phyloP scores from a whole-genome alignment of 352 stramenopile species.

The Globisporangium iwayamae region DNA sequence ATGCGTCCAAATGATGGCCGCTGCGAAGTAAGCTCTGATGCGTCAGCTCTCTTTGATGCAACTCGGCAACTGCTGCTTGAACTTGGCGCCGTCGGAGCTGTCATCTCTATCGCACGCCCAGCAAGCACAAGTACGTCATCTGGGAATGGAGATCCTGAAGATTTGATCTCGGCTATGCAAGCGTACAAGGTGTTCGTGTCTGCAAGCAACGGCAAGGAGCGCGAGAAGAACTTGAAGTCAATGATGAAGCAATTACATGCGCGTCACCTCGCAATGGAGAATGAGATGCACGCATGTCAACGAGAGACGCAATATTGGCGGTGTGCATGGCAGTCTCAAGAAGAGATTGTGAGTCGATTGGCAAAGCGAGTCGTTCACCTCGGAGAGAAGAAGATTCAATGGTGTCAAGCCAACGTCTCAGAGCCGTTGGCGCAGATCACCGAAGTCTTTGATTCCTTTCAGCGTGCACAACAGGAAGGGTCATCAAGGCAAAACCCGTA shows the following conservation, averaged over 20 bases:
- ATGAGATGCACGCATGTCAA: conserved; percentile 17
- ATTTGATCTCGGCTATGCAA: conserved; percentile 20
- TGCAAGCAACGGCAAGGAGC: conserved; percentile 22
- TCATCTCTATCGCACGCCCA: conserved; percentile 18
- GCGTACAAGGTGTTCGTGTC: conserved; percentile 26
- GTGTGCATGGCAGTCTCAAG: conserved; percentile 31
- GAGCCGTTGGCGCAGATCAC: conserved; percentile 23
- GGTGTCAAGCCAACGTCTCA: conserved; percentile 26
- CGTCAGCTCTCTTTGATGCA: conserved; percentile 18
- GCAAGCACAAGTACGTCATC: neutral
- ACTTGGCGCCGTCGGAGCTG: conserved; percentile 32
- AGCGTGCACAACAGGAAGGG: conserved; percentile 28
- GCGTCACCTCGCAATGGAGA: conserved; percentile 22
- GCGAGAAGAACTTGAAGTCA: conserved; percentile 29
- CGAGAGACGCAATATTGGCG: conserved; percentile 34
- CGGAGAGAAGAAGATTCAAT: conserved; percentile 36
- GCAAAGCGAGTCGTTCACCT: conserved; percentile 19
- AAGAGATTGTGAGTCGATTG: conserved; percentile 21
- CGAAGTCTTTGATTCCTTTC: conserved; percentile 28
- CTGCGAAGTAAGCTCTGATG: neutral
- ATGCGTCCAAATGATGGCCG: neutral
- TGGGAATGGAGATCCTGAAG: conserved; percentile 1
- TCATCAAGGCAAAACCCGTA: conserved; percentile 29
- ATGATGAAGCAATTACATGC: conserved; percentile 42
- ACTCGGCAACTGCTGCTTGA: conserved; percentile 29